These are phyloP conservation scores for Lepidium didymum DNA, from an alignment of 345 rosid genomes.

Conservation along the genomic window DNA sequence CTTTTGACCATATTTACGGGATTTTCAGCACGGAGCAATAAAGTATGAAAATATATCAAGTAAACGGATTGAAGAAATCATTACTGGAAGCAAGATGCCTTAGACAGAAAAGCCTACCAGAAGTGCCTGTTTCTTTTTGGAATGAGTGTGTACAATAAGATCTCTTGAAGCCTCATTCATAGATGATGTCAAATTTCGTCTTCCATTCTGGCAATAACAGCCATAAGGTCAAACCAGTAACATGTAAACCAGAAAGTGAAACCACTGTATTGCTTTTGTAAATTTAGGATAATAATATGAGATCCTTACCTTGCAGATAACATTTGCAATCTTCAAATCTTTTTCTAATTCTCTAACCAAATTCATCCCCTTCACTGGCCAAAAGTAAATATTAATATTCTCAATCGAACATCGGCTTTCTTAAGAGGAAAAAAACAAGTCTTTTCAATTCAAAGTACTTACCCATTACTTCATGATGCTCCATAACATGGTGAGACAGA, in stretches of 20 bases:
- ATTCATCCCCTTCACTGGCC: conserved; percentile 99
- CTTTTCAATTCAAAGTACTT: conserved; percentile 19
- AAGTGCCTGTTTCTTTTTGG: conserved; percentile 93
- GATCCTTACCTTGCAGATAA: conserved; percentile 80
- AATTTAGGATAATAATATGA: not conserved
- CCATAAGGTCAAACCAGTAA: conserved; percentile 18
- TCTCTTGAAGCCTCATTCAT: conserved; percentile 98
- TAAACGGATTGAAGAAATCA: not conserved
- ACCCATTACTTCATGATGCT: conserved; percentile 99
- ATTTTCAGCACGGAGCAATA: not conserved
- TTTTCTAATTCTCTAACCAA: conserved; percentile 95
- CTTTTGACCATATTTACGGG: not conserved
- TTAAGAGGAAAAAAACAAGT: not conserved
- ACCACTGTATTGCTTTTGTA: not conserved
- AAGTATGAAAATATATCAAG: not conserved
- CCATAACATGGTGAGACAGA: conserved; percentile 80
- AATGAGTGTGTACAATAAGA: conserved; percentile 83
- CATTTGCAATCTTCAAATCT: conserved; percentile 93
- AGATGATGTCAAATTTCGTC: conserved; percentile 86
- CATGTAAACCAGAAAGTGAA: not conserved
- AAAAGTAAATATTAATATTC: conserved; percentile 31
- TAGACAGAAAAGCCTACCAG: conserved; percentile 43
- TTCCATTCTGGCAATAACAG: conserved; percentile 67
- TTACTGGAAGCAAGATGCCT: not conserved
- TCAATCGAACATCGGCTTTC: not conserved